Evolutionary conservation across 306 rosid species (phyloP), one percentile per base, ranked within the genome.

Genomic region (Hippophae rhamnoides): DNA sequence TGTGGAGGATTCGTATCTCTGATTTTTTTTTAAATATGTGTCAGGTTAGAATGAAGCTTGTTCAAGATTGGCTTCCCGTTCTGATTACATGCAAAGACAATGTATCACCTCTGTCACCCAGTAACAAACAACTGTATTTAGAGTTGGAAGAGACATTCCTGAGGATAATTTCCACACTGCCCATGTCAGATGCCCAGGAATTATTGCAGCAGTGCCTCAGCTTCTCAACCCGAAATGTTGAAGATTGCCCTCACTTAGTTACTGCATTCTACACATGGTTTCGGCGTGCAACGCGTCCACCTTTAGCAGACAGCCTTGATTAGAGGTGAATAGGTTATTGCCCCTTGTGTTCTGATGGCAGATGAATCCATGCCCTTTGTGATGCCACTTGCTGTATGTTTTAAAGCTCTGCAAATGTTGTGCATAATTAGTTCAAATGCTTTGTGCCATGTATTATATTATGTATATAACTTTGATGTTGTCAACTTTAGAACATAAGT

Each of bases 231-330:
- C 75, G 95, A 60, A 80, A 82, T 52, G 87, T 83, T 5, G 98
- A 90, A 23, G 98, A 92, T 44, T 92, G 98, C 58, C 86, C 88
- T 43, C 98, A 92, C 78, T 72, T 92, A 74, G 75, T 88, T 14
- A 71, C 63, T 1, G 98, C 96, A 1, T 92, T 92, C 79, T 76
- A 92, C 70, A 92, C 89, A 64, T 92, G 98, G 98, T 92, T 92
- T 77, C 84, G 89, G 41, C 98, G 96, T 13, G 89, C 93, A 9
- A 76, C 80, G 2, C 78, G 43, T 25, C 78, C 85, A 14, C 64
- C 72, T 0, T 82, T 61, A 61, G 64, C 69, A 8, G 81, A 67
- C 60, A 52, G 61, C 53, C 62, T 46, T 18, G 51, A 8, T 43
- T 70, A 58, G 76, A 73, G 60, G 23, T 10, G 6, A 50, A 7